Evolutionary conservation across 176 grass and related monocot genomes (phyloP).

Genomic region (Chrysopogon serrulatus): DNA sequence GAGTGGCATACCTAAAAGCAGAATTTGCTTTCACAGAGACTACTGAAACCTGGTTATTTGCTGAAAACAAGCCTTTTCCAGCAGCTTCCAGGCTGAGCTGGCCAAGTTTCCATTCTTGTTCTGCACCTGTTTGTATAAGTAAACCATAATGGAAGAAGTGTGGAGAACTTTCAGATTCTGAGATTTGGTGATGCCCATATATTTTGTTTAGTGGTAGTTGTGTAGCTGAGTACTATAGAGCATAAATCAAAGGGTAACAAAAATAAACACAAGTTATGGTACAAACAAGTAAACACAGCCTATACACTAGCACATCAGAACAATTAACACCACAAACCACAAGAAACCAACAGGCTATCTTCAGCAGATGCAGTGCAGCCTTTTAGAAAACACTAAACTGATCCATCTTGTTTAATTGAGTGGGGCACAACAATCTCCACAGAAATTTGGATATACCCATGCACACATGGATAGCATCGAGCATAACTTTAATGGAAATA

Average conservation of each 20-base stretch:
- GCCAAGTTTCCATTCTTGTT: conserved; percentile 79
- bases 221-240: neutral
- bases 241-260: neutral
- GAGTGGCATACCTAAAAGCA: conserved; percentile 65
- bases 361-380: neutral
- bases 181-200: neutral
- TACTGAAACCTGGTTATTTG: conserved; percentile 68
- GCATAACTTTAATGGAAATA: conserved; percentile 17
- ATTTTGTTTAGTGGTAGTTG: neutral
- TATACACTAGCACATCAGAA: neutral
- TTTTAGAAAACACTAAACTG: conserved; percentile 3
- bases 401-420: neutral
- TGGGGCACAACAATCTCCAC: neutral
- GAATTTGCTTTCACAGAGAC: conserved; percentile 67
- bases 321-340: neutral
- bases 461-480: conserved; percentile 1
- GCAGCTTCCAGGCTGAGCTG: conserved; percentile 78
- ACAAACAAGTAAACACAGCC: neutral
- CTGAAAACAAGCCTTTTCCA: conserved; percentile 70
- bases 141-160: neutral
- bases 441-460: neutral
- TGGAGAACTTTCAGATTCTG: neutral
- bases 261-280: neutral
- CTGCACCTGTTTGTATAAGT: conserved; percentile 50
- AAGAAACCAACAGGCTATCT: neutral